Conservation (phyloP, 352 stramenopile species). For the Phytopythium cucurbitacearum region DNA sequence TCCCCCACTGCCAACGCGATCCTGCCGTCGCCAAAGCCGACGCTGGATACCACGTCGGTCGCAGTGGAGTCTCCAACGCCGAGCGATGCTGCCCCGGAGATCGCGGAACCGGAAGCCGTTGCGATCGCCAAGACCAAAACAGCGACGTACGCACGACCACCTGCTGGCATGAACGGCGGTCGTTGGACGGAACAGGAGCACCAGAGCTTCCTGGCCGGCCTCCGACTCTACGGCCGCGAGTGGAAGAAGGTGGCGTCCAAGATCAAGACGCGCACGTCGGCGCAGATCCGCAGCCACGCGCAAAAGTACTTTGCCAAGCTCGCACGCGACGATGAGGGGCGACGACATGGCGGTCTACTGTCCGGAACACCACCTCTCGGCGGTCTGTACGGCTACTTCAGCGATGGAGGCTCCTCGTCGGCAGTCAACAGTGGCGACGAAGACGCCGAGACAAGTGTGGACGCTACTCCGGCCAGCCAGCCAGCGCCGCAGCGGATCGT, state of each 20-base stretch:
- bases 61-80: too few relatives aligned
- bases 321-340: slow-evolving; percentile 67
- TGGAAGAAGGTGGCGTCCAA: slow-evolving; percentile 96
- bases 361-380: background rate
- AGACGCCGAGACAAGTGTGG: slow-evolving; percentile 25
- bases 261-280: slow-evolving; percentile 86
- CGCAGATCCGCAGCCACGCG: slow-evolving; percentile 79
- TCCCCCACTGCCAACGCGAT: too few relatives aligned
- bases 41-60: too few relatives aligned
- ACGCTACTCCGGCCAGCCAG: slow-evolving; percentile 2
- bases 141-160: slow-evolving; percentile 34
- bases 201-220: slow-evolving; percentile 91
- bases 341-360: slow-evolving; percentile 31
- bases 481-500: background rate
- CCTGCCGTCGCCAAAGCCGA: too few relatives aligned
- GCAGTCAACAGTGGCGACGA: slow-evolving; percentile 58
- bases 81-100: too few relatives aligned
- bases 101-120: too few relatives aligned
- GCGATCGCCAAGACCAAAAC: background rate
- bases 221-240: slow-evolving; percentile 93
- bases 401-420: slow-evolving; percentile 54
- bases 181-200: slow-evolving; percentile 95
- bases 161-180: slow-evolving; percentile 82
- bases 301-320: slow-evolving; percentile 89
- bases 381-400: slow-evolving; percentile 43